Percentiles rank a stretch among this genome's conserved stretches.
These are phyloP conservation scores for Microsporum ferrugineum DNA, from an alignment of 2,329 filamentous ascomycete genomes.

Conservation along the genomic window DNA sequence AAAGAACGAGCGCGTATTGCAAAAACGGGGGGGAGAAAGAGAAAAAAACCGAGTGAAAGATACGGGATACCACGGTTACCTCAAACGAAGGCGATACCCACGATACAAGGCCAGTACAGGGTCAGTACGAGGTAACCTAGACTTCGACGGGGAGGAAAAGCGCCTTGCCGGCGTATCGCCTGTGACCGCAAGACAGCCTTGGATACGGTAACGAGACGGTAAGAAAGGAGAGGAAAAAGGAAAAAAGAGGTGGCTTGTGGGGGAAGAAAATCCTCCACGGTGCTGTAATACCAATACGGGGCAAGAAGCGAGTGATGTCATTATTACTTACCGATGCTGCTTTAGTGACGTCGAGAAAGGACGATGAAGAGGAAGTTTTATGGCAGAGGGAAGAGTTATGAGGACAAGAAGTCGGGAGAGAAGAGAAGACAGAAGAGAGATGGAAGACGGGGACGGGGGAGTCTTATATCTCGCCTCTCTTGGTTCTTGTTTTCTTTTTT, in stretches of 20 bases:
- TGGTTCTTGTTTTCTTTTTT: no score
- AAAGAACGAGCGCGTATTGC: not conserved
- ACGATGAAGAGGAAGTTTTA: no score
- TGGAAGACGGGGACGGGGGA: no score
- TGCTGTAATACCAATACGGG: not conserved
- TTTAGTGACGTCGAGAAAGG: no score
- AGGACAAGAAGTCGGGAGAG: no score
- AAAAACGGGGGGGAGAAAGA: not conserved
- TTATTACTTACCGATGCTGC: not conserved
- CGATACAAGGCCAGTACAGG: not conserved
- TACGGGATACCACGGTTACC: no score
- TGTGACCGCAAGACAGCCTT: not conserved
- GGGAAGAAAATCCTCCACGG: no score
- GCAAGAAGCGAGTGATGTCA: not conserved
- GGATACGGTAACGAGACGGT: no score
- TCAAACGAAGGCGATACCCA: no score
- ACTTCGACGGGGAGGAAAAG: not conserved
- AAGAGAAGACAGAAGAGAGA: no score
- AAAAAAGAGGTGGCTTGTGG: not conserved
- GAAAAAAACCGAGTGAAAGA: not conserved
- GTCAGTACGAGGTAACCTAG: not conserved
- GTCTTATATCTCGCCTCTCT: no score
- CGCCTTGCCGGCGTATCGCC: not conserved
- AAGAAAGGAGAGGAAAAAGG: not conserved
- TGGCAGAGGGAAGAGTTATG: no score